Evolutionary conservation across 2,329 filamentous ascomycete species (phyloP).

Genomic region (Calonectria pseudoturangicola): DNA sequence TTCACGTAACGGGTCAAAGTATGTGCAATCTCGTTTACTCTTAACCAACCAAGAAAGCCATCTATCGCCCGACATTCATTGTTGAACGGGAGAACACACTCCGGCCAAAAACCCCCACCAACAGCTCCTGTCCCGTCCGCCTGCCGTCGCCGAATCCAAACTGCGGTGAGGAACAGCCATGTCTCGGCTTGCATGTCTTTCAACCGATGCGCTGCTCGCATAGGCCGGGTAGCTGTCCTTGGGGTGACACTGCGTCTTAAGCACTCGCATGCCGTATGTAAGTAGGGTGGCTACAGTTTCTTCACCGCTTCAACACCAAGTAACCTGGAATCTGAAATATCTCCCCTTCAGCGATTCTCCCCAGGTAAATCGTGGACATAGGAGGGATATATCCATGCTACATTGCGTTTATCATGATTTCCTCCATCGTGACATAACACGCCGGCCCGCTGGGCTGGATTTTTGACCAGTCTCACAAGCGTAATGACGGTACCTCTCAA

Average conservation of each 20-base stretch:
- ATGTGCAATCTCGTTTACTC: neutral
- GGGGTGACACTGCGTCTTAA: conserved; percentile 21
- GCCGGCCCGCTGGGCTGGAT: conserved; percentile 50
- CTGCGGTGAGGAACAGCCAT: conserved; percentile 25
- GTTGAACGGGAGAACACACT: neutral
- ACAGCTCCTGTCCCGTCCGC: conserved; percentile 22
- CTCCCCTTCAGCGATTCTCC: neutral
- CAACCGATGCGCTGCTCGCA: conserved; percentile 5
- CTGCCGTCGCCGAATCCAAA: conserved; percentile 25
- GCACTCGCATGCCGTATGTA: conserved; percentile 3
- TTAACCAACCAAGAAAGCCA: neutral
- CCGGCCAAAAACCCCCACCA: neutral
- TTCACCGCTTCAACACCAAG: conserved; percentile 12
- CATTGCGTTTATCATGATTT: neutral
- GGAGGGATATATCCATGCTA: neutral
- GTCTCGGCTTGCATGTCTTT: conserved; percentile 26
- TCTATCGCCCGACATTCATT: neutral
- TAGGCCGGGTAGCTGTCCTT: neutral
- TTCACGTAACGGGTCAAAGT: neutral
- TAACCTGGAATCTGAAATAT: neutral
- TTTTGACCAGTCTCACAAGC: conserved; percentile 47
- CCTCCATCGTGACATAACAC: neutral
- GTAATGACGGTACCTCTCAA: conserved; percentile 48
- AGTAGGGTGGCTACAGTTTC: conserved; percentile 17
- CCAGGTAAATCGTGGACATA: neutral